Percentiles rank a stretch among this genome's conserved stretches.
phyloP scores from a whole-genome alignment of 257 asterid genomes.

The Solanum gracilifrons region DNA sequence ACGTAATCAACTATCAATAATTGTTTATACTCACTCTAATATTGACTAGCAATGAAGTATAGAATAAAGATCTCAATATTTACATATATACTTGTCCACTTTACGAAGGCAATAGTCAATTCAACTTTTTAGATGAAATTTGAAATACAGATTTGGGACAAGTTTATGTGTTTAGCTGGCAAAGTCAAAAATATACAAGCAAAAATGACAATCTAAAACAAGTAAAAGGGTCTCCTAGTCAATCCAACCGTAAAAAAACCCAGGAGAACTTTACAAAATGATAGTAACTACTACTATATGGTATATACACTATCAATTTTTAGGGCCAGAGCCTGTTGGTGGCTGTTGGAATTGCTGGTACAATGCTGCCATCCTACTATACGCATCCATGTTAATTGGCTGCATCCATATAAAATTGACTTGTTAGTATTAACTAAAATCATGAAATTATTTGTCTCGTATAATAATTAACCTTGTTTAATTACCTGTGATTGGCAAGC shows the following conservation, averaged over 20 bases:
- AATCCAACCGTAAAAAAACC: background rate
- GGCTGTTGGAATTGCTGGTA: constrained; percentile 60
- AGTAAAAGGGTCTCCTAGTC: background rate
- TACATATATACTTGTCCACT: background rate
- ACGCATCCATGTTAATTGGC: constrained; percentile 59
- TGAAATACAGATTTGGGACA: background rate
- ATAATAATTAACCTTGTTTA: background rate
- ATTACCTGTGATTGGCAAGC: constrained; percentile 60
- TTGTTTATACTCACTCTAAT: background rate
- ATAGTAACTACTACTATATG: background rate
- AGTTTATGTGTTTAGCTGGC: background rate
- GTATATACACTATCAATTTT: constrained; percentile 5
- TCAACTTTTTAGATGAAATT: background rate
- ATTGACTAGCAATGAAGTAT: background rate
- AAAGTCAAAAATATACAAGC: background rate
- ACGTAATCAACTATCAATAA: background rate
- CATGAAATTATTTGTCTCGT: background rate
- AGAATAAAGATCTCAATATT: background rate
- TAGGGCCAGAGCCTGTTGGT: constrained; percentile 13
- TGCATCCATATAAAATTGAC: constrained; percentile 11
- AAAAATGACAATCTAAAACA: background rate
- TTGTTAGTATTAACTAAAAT: background rate
- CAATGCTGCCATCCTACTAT: constrained; percentile 52
- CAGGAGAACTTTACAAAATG: background rate
- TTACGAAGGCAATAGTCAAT: background rate